These are phyloP conservation scores for Tetragonia tetragonoides DNA, from an alignment of 148 eudicot genomes.

Conservation along the genomic window DNA sequence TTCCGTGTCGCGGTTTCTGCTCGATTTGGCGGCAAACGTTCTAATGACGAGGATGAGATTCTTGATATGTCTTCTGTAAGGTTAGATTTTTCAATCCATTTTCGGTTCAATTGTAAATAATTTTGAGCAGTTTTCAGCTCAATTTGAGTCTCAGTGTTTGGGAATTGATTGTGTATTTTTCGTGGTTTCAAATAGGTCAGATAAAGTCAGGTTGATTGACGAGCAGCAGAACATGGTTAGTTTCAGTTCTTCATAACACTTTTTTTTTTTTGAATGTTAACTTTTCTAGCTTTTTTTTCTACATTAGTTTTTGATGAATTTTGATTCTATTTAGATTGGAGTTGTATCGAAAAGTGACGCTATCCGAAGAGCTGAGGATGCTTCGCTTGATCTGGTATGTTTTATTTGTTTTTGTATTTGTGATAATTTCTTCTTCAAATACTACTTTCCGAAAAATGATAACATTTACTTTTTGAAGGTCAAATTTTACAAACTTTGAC, in stretches of 20 bases:
- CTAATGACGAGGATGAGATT: constrained; percentile 41
- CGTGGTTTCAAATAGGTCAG: constrained; percentile 47
- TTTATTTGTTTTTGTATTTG: neutral
- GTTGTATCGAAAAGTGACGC: constrained; percentile 67
- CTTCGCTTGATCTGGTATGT: constrained; percentile 77
- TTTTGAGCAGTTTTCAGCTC: neutral
- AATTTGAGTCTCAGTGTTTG: neutral
- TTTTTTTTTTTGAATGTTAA: too few relatives aligned
- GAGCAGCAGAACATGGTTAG: constrained; percentile 70
- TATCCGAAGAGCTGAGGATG: constrained; percentile 68
- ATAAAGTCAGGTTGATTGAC: constrained; percentile 71
- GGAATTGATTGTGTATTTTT: constrained; percentile 9
- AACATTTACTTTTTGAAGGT: too few relatives aligned
- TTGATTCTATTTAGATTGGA: constrained; percentile 54
- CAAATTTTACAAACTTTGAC: too few relatives aligned
- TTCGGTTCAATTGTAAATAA: neutral
- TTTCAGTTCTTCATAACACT: neutral
- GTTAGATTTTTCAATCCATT: constrained; percentile 12
- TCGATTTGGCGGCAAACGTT: constrained; percentile 42
- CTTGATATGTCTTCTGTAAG: constrained; percentile 52
- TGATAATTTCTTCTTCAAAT: neutral
- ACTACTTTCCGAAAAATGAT: too few relatives aligned
- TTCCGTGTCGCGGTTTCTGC: constrained; percentile 33
- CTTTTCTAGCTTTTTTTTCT: too few relatives aligned
- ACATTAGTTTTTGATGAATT: neutral